Conservation (phyloP, 208 protist species). For the Trichomonas gallinae region DNA sequence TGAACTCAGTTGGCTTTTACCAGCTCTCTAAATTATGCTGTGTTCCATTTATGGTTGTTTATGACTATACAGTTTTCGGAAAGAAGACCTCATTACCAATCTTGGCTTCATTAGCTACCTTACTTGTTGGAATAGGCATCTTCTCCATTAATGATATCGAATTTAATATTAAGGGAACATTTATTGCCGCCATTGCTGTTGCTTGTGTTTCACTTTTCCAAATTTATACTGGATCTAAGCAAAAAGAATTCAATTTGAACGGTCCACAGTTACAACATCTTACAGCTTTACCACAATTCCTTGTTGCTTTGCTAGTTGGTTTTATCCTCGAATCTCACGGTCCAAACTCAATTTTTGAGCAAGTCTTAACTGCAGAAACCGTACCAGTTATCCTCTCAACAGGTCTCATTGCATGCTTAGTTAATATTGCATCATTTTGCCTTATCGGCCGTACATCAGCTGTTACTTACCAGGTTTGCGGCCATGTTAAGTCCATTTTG, state of each 20-base stretch:
- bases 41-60: slow-evolving; percentile 1
- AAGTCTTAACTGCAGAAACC: not conserved
- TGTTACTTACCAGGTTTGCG: slow-evolving; percentile 33
- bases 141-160: slow-evolving; percentile 14
- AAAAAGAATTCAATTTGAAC: not conserved
- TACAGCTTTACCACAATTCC: not conserved
- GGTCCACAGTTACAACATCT: not conserved
- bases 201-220: not conserved
- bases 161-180: not conserved
- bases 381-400: slow-evolving; percentile 22
- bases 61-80: not conserved
- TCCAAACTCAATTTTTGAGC: not conserved
- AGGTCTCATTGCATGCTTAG: not conserved
- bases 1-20: slow-evolving; percentile 25
- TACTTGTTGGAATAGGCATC: not conserved
- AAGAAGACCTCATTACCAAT: not conserved
- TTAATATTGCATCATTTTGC: slow-evolving; percentile 26
- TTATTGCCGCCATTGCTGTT: slow-evolving; percentile 20
- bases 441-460: slow-evolving; percentile 33
- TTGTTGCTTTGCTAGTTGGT: not conserved
- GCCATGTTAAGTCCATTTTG: slow-evolving; percentile 29
- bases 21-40: slow-evolving; percentile 21
- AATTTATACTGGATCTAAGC: not conserved
- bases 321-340: not conserved
- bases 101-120: not conserved